Base-by-base conservation (phyloP, 2,329 filamentous ascomycete species). In the Fusarium subtropicale region DNA sequence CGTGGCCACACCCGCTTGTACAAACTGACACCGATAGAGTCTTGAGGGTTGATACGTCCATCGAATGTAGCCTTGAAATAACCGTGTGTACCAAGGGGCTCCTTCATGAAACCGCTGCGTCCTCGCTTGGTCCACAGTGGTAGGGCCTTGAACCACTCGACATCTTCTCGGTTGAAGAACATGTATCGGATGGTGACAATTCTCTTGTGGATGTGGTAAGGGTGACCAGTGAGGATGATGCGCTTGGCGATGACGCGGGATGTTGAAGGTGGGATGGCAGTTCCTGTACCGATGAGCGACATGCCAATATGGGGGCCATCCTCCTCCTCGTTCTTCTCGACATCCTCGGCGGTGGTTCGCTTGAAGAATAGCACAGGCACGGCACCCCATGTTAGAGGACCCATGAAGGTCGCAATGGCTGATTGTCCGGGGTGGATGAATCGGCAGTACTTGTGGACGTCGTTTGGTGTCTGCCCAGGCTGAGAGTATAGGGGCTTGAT, bases 1-100 rank as follows among this genome's bases (percentile, higher is more conserved):
- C 94, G 86, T 10, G 96, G 96, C 86, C 91, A 96, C 64, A 95
- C 89, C 24, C 92, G 84, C 86, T 96, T 96, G 78, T 95, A 96
- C 76, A 96, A 78, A 81, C 93, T 97, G 68, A 98, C 92, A 51
- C 93, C 96, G 47, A 99, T 90, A 5, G 94, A 90, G 81, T 99
- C 96, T 81, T 97, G 92, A 2, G 96, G 94, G 80, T 97, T 98
- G 79, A 99, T 95, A 78, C 92, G 92, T 15, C 91, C 93, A 79
- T 99, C 97, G 82, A 99, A 99, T 3, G 92, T 97, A 15, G 96
- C 96, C 86, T 99, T 99, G 87, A 98, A 98, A 83, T 99, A 99
- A n/a, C 96, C 96, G 80, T 99, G 96, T 36, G 96, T 99, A 74
- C 96, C 96, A 51, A 99, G 82, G 60, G 91, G 87, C 84, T 99